Evolutionary conservation across 2,329 filamentous ascomycete genomes (phyloP).

Genomic region (Cordyceps militaris): DNA sequence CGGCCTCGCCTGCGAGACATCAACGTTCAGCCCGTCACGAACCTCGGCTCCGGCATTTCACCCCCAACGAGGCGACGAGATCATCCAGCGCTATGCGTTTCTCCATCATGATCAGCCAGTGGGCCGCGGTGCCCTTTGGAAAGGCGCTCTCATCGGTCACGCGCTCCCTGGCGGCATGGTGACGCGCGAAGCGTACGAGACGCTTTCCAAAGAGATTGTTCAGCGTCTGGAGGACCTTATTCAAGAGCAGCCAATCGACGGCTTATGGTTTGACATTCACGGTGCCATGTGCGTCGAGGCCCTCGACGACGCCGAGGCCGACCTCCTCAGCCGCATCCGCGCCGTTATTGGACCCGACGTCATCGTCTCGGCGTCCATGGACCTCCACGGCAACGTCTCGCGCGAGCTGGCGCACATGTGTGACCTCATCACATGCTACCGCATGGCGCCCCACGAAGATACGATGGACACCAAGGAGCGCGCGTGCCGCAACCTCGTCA

Average conservation of each 20-base stretch:
- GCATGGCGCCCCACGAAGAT: conserved; percentile 46
- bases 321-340: conserved; percentile 39
- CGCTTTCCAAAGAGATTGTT: conserved; percentile 35
- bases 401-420: conserved; percentile 39
- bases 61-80: conserved; percentile 35
- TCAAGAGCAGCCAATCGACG: conserved; percentile 30
- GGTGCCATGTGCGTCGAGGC: conserved; percentile 48
- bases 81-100: conserved; percentile 39
- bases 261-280: conserved; percentile 50
- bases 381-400: conserved; percentile 49
- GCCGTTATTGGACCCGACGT: conserved; percentile 37
- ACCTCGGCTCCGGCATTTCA: conserved; percentile 44
- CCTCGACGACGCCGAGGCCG: conserved; percentile 40
- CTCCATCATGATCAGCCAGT: conserved; percentile 34
- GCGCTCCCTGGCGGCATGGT: conserved; percentile 44
- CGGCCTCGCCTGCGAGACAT: conserved; percentile 47
- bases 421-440: conserved; percentile 47
- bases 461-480: conserved; percentile 42
- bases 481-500: conserved; percentile 42
- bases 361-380: conserved; percentile 47
- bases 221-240: conserved; percentile 32
- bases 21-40: conserved; percentile 43
- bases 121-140: conserved; percentile 38
- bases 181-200: conserved; percentile 38
- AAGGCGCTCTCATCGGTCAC: conserved; percentile 44